These are phyloP conservation scores for Cyclotella atomus DNA, from an alignment of 108 stramenopile species.

Conservation along the genomic window DNA sequence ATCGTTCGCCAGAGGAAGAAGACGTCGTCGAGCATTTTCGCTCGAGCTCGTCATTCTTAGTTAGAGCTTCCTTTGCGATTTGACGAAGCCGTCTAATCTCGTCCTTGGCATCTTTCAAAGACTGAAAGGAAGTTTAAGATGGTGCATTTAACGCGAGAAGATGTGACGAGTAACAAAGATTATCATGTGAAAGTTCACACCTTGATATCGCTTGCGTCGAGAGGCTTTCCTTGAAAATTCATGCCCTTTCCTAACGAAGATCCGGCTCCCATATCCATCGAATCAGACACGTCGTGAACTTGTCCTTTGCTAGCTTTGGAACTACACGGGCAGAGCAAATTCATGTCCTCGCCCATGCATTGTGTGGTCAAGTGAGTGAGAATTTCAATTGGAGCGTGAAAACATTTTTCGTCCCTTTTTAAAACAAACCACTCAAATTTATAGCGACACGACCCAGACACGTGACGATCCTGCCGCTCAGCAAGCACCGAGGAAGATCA, in stretches of 20 bases:
- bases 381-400: too few relatives aligned
- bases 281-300: too few relatives aligned
- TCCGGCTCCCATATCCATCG: conserved; percentile 32
- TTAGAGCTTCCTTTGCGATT: conserved; percentile 37
- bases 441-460: too few relatives aligned
- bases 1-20: conserved; percentile 3
- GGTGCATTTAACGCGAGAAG: background rate
- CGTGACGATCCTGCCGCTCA: too few relatives aligned
- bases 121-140: conserved; percentile 18
- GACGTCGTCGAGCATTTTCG: conserved; percentile 21
- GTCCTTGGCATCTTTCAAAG: conserved; percentile 49
- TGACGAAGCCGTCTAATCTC: conserved; percentile 47
- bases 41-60: conserved; percentile 29
- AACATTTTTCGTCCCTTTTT: too few relatives aligned
- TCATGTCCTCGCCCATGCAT: background rate
- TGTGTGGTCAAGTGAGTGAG: too few relatives aligned
- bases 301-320: conserved; percentile 5
- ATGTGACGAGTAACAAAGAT: background rate
- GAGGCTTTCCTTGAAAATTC: conserved; percentile 18
- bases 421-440: too few relatives aligned
- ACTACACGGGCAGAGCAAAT: conserved; percentile 11
- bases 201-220: conserved; percentile 31
- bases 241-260: conserved; percentile 27
- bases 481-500: too few relatives aligned
- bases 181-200: background rate